A percentile compares a stretch with the other conserved stretches of the same genome.
Conservation (phyloP, 148 eudicot species). For the Fagopyrum tataricum region DNA sequence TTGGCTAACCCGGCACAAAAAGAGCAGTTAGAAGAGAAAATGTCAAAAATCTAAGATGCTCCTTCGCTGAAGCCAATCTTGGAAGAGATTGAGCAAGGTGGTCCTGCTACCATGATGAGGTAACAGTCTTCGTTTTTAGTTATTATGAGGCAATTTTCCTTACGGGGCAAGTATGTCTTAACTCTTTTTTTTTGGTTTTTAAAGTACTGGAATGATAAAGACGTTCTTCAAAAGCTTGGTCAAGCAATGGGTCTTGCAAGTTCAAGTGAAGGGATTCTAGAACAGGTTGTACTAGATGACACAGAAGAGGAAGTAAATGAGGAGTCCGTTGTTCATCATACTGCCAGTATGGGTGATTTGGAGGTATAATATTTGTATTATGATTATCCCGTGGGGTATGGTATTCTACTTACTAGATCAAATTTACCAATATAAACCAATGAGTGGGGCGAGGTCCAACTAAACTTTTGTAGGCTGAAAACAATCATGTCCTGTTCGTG, state of each 20-base stretch:
- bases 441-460: no score
- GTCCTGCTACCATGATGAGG: slow-evolving; percentile 99
- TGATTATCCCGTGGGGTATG: no score
- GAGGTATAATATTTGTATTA: no score
- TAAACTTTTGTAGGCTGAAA: no score
- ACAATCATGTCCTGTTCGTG: no score
- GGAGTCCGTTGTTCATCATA: no score
- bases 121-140: slow-evolving; percentile 16
- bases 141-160: no score
- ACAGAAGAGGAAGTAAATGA: slow-evolving; percentile 67
- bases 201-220: slow-evolving; percentile 96
- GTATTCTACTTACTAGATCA: not conserved
- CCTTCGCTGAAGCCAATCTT: slow-evolving; percentile 82
- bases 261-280: slow-evolving; percentile 53
- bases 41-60: slow-evolving; percentile 77
- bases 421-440: no score
- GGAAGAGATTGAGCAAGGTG: slow-evolving; percentile 89
- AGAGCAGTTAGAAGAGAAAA: slow-evolving; percentile 74
- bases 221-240: slow-evolving; percentile 80
- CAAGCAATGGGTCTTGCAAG: slow-evolving; percentile 92
- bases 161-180: not conserved
- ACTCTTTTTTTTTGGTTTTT: not conserved
- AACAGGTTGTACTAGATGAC: slow-evolving; percentile 49
- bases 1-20: slow-evolving; percentile 71
- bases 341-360: no score